Conservation (phyloP, 2,329 filamentous ascomycete species). For the Aspergillus fijiensis region DNA sequence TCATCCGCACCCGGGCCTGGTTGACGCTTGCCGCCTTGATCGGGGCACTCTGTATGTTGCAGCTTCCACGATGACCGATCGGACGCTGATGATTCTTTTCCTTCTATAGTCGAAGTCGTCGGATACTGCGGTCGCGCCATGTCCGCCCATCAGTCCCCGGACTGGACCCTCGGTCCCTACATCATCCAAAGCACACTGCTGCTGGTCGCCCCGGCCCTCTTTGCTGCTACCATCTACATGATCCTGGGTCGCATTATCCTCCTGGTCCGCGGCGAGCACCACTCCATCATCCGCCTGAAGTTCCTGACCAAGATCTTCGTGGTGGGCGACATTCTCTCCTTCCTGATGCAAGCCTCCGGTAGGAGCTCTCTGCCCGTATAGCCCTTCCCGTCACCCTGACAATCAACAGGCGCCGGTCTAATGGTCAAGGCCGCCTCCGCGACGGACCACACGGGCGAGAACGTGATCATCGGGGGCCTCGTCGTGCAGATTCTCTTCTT, state of each 20-base stretch:
- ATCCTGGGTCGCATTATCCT: slow-evolving; percentile 47
- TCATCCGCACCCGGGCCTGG: slow-evolving; percentile 4
- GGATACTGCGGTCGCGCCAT: slow-evolving; percentile 13
- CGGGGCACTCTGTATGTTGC: background rate
- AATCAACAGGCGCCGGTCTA: background rate
- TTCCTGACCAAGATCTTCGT: slow-evolving; percentile 52
- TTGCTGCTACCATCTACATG: slow-evolving; percentile 53
- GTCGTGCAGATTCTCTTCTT: slow-evolving; percentile 22
- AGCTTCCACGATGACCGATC: background rate
- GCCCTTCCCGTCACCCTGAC: background rate
- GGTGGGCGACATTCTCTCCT: slow-evolving; percentile 48
- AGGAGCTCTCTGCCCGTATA: too few relatives aligned
- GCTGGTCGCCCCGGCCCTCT: slow-evolving; percentile 49
- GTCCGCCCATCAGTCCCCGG: slow-evolving; percentile 6
- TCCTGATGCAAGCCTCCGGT: slow-evolving; percentile 42
- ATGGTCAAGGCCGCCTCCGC: slow-evolving; percentile 13
- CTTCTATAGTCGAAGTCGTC: slow-evolving; percentile 9
- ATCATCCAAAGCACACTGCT: slow-evolving; percentile 11
- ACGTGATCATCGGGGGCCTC: slow-evolving; percentile 20
- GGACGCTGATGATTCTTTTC: background rate
- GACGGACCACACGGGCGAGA: slow-evolving; percentile 11
- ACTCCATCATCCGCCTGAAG: slow-evolving; percentile 43
- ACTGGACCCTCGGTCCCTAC: slow-evolving; percentile 12
- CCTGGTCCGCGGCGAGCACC: slow-evolving; percentile 40
- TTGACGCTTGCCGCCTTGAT: slow-evolving; percentile 5